Conservation (phyloP, 768 basidiomycete genomes). For the Russula dissimulans region DNA sequence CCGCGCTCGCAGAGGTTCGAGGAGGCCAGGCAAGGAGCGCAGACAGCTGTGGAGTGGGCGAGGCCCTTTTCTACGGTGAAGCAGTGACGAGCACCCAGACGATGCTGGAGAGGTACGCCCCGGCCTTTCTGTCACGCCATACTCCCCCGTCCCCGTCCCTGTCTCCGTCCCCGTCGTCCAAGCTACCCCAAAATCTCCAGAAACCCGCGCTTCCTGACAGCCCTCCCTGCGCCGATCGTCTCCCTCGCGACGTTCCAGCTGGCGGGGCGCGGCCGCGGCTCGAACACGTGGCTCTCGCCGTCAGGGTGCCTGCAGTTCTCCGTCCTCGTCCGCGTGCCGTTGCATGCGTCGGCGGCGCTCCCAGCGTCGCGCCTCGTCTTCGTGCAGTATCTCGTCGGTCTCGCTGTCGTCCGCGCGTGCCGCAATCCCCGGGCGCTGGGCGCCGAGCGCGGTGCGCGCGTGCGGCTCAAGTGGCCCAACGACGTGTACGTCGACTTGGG, state of each 20-base stretch:
- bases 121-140: neutral
- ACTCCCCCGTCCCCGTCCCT: neutral
- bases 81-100: conserved; percentile 92
- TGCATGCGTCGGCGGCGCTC: conserved; percentile 30
- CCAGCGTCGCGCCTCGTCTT: conserved; percentile 73
- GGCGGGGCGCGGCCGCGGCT: conserved; percentile 78
- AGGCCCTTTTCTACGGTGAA: conserved; percentile 77
- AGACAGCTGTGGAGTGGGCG: conserved; percentile 52
- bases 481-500: conserved; percentile 70
- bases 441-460: conserved; percentile 37
- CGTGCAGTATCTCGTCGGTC: conserved; percentile 83
- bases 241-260: conserved; percentile 86
- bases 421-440: conserved; percentile 46
- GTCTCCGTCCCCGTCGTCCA: neutral
- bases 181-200: conserved; percentile 30
- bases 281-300: conserved; percentile 90
- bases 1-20: conserved; percentile 33
- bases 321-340: conserved; percentile 52
- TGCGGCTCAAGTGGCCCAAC: conserved; percentile 94
- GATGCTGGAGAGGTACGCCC: conserved; percentile 77
- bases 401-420: conserved; percentile 86
- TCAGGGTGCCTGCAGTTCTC: conserved; percentile 84
- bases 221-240: conserved; percentile 65
- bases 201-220: conserved; percentile 61
- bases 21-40: conserved; percentile 23